phyloP scores from a whole-genome alignment of 2,329 filamentous ascomycete species.

The Didymosphaeria variabile region DNA sequence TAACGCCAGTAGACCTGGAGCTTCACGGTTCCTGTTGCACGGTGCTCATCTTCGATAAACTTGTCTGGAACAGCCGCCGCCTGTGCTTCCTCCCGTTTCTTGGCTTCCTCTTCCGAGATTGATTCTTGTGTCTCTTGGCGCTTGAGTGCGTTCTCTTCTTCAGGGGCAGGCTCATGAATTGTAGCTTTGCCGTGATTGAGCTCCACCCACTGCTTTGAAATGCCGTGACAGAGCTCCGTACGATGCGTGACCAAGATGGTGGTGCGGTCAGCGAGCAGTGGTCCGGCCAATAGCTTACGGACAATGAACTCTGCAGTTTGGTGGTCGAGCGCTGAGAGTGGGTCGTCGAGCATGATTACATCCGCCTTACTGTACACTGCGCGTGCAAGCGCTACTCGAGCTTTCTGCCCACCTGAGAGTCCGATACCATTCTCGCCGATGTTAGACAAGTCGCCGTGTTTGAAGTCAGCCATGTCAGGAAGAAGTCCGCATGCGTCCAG shows the following conservation, averaged over 20 bases:
- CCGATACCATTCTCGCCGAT: slow-evolving; percentile 70
- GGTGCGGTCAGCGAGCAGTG: slow-evolving; percentile 62
- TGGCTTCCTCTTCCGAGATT: slow-evolving; percentile 46
- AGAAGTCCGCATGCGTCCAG: slow-evolving; percentile 70
- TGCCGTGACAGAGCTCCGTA: slow-evolving; percentile 73
- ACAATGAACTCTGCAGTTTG: slow-evolving; percentile 71
- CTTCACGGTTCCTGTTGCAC: slow-evolving; percentile 79
- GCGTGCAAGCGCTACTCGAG: slow-evolving; percentile 67
- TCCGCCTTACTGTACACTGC: slow-evolving; percentile 66
- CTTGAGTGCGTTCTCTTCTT: slow-evolving; percentile 57
- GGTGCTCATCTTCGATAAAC: slow-evolving; percentile 80
- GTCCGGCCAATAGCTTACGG: slow-evolving; percentile 64
- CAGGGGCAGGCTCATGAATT: slow-evolving; percentile 52
- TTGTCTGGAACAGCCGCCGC: slow-evolving; percentile 71
- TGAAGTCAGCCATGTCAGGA: slow-evolving; percentile 69
- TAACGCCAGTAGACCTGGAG: slow-evolving; percentile 83
- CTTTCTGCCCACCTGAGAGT: slow-evolving; percentile 68
- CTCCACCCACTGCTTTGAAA: slow-evolving; percentile 78
- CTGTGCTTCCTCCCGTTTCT: slow-evolving; percentile 48
- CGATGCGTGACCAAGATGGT: slow-evolving; percentile 71
- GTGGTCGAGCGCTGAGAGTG: slow-evolving; percentile 68
- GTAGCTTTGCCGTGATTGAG: slow-evolving; percentile 68
- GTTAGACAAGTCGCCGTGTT: slow-evolving; percentile 69
- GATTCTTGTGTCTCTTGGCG: slow-evolving; percentile 49
- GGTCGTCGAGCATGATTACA: slow-evolving; percentile 67